phyloP scores from a whole-genome alignment of 495 filamentous ascomycete genomes.

The Podospora tetraspora region DNA sequence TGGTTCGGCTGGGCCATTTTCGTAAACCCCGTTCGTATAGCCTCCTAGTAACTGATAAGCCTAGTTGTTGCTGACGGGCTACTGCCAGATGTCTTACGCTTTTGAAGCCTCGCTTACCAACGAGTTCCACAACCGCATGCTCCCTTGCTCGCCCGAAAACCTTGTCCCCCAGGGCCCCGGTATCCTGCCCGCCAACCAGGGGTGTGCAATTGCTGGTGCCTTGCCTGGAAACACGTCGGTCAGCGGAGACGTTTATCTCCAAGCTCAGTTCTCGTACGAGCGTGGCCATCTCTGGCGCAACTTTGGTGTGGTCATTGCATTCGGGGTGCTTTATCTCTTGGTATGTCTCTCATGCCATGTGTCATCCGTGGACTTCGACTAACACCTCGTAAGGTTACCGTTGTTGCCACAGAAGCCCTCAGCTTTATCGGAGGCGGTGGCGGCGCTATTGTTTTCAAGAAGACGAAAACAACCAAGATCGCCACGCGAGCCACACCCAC shows the following conservation, averaged over 20 bases:
- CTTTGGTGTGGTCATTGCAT: conserved; percentile 69
- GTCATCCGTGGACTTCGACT: not conserved
- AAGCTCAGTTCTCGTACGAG: conserved; percentile 51
- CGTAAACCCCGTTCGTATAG: too few relatives aligned
- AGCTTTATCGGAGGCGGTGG: conserved; percentile 36
- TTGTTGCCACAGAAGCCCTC: conserved; percentile 54
- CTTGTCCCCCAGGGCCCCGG: conserved; percentile 58
- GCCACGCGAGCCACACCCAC: conserved; percentile 10
- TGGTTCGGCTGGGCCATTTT: conserved; percentile 74
- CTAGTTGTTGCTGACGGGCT: not conserved
- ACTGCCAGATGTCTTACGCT: conserved; percentile 51
- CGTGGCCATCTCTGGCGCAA: conserved; percentile 72
- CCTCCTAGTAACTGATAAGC: not conserved
- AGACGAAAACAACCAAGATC: conserved; percentile 7
- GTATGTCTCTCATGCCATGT: not conserved
- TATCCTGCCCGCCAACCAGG: conserved; percentile 47
- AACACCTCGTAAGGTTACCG: conserved; percentile 40
- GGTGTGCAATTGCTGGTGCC: conserved; percentile 56
- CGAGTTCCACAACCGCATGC: conserved; percentile 57
- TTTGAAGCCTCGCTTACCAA: conserved; percentile 66
- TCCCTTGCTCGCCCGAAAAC: conserved; percentile 42
- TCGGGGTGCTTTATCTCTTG: conserved; percentile 61
- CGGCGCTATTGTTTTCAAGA: conserved; percentile 33
- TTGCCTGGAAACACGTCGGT: conserved; percentile 47
- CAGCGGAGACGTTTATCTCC: conserved; percentile 56